Base-by-base conservation (phyloP, 805 yeast genomes). In the Isabelozyma pseudorhagii region DNA sequence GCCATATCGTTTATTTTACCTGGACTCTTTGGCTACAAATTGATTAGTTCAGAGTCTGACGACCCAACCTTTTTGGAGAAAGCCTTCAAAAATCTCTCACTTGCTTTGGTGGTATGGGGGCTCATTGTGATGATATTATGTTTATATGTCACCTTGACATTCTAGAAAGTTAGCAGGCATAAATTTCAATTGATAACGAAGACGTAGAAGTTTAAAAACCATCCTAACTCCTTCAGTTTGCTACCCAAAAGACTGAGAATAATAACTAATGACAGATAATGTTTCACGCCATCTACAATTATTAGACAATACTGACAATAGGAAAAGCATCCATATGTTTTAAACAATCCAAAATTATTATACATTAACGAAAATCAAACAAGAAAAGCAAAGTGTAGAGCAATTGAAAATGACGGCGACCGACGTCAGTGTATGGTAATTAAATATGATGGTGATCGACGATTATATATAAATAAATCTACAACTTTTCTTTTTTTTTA, bases 1-100 rank as follows among this genome's bases (percentile, higher is more conserved):
- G 82, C 96, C 5, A 90, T 92, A 46, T 90, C 97, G 10, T 91
- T 91, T 62, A 90, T 89, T 28, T 74, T 91, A 44, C 97, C 97
- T 0, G 97, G 97, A 0, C 70, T 89, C 18, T 89, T 91, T 62
- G 96, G 93, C 3, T 89, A 80, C 68, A 83, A 80, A 57, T 73
- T 91, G 51, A 79, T 88, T 47, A 85, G 82, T n/a, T 68, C 80
- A 5, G 78, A 74, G 31, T 50, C 59, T 38, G 57, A 50, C 46
- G 55, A 54, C 34, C 54, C 54, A 18, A 45, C 71, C n/a, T 53
- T 42, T 25, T 58, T 63, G 11, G 77, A 75, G 18, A 54, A 46
- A 17, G 27, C 63, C 6, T 61, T 79, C 47, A 79, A 78, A 56
- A 64, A 62, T 46, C 69, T 75, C n/a, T 82, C 90, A 18, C 63